These are phyloP conservation scores for Mangifera indica DNA, from an alignment of 345 rosid genomes.

Conservation along the genomic window DNA sequence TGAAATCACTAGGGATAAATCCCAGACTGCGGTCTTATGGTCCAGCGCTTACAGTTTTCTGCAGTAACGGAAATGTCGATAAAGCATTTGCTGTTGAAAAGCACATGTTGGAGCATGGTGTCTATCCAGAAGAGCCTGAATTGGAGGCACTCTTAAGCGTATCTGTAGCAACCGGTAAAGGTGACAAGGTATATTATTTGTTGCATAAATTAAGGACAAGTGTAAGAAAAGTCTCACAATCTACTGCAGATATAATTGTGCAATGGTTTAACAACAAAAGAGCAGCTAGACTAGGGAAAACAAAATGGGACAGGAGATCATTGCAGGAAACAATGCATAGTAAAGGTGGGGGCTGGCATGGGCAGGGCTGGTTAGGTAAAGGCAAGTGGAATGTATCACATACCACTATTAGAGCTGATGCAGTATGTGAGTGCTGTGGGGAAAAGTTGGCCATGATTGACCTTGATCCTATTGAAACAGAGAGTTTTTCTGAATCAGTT, in stretches of 20 bases:
- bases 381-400: slow-evolving; percentile 53
- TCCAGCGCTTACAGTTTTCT: slow-evolving; percentile 56
- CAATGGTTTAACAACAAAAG: slow-evolving; percentile 53
- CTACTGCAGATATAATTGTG: slow-evolving; percentile 44
- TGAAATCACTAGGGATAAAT: slow-evolving; percentile 48
- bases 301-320: slow-evolving; percentile 37
- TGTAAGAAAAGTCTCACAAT: slow-evolving; percentile 50
- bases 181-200: slow-evolving; percentile 60
- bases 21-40: slow-evolving; percentile 65
- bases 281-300: slow-evolving; percentile 54
- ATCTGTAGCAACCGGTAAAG: slow-evolving; percentile 46
- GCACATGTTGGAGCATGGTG: slow-evolving; percentile 64
- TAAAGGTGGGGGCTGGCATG: slow-evolving; percentile 79
- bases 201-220: slow-evolving; percentile 54
- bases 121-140: slow-evolving; percentile 66
- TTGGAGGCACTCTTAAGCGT: slow-evolving; percentile 54
- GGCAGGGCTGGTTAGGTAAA: slow-evolving; percentile 68
- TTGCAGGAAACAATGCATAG: slow-evolving; percentile 40
- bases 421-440: slow-evolving; percentile 54
- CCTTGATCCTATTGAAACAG: slow-evolving; percentile 62
- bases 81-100: slow-evolving; percentile 59
- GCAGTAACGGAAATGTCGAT: slow-evolving; percentile 39
- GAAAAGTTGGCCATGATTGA: slow-evolving; percentile 58
- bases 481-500: slow-evolving; percentile 60
- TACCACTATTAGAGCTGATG: slow-evolving; percentile 44